Evolutionary conservation across 345 rosid genomes (phyloP).

Genomic region (Durio zibethinus): DNA sequence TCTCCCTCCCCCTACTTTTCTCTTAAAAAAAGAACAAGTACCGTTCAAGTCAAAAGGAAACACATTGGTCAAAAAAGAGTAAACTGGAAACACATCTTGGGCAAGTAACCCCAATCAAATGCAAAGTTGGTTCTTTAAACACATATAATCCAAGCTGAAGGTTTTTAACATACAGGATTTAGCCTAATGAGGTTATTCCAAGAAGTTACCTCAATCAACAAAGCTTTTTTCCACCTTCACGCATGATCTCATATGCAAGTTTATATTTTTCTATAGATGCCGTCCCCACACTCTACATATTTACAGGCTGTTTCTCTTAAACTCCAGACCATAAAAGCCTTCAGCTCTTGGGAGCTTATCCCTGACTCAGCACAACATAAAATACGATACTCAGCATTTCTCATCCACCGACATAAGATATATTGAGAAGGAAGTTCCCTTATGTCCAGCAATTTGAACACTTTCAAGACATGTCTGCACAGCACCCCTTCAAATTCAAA

Average conservation of each 20-base stretch:
- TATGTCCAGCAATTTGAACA: constrained; percentile 62
- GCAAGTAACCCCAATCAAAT: too few species aligned
- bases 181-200: background rate
- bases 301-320: constrained; percentile 75
- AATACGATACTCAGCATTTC: constrained; percentile 64
- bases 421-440: constrained; percentile 67
- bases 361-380: constrained; percentile 53
- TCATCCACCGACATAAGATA: constrained; percentile 79
- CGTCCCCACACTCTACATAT: constrained; percentile 65
- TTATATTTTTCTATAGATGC: constrained; percentile 66
- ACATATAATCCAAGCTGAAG: too few species aligned
- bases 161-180: constrained; percentile 18
- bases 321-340: constrained; percentile 78
- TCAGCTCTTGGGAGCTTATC: constrained; percentile 52
- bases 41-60: too few species aligned
- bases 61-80: background rate
- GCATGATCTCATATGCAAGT: constrained; percentile 70
- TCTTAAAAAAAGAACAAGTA: too few species aligned
- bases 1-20: too few species aligned
- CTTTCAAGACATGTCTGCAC: constrained; percentile 74
- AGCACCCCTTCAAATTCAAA: constrained; percentile 82
- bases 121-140: too few species aligned
- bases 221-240: constrained; percentile 77
- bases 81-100: constrained; percentile 11
- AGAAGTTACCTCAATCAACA: constrained; percentile 53